Evolutionary conservation across 805 yeast species (phyloP), one percentile per base, ranked within the genome.

Genomic region (Lipomyces sp.): DNA sequence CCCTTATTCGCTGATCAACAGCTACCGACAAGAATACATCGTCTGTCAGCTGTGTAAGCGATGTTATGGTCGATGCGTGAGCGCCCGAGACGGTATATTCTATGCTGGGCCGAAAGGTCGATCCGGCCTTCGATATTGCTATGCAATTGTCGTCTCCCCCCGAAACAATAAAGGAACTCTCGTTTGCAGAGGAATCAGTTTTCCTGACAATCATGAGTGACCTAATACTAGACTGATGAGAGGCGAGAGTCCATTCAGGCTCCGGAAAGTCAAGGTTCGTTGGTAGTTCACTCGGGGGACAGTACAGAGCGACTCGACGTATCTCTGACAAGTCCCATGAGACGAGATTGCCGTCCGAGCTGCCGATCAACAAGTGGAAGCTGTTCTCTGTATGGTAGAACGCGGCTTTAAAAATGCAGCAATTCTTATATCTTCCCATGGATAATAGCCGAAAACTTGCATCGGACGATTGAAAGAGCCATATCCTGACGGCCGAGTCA

Each of bases 81-180:
- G 97, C 97, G 34, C 78, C 76, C 8, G 79, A 80, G 0, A 79
- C 74, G 3, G 48, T 15, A 42, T 42, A 42, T n/a, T 42, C 48
- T 42, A 15, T 42, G 29, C 48, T 42, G 6, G 48, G 48, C 15
- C 15, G 24, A 42, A 42, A 42, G 0, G 69, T 66, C 35, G 84
- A 73, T 0, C 60, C 66, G 8, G 71, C 73, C 15, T 73, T 66
- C 1, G 82, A 77, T 0, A 84, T 74, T 0, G 80, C 83, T 2
- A 90, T 73, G 0, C 92, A 89, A 77, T 94, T 93, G 73, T 95
- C 99, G 75, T 95, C 99, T 63, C 99, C 98, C 39, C 97, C 98
- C 0, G 97, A 86, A 4, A 86, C 79, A 3, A 90, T 76, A 30
- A 78, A 62, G 63, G 68, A 4, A 11, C 53, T 35, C 8, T 63